Conservation (phyloP, 2,329 filamentous ascomycete genomes). For the Aspergillus sojae region DNA sequence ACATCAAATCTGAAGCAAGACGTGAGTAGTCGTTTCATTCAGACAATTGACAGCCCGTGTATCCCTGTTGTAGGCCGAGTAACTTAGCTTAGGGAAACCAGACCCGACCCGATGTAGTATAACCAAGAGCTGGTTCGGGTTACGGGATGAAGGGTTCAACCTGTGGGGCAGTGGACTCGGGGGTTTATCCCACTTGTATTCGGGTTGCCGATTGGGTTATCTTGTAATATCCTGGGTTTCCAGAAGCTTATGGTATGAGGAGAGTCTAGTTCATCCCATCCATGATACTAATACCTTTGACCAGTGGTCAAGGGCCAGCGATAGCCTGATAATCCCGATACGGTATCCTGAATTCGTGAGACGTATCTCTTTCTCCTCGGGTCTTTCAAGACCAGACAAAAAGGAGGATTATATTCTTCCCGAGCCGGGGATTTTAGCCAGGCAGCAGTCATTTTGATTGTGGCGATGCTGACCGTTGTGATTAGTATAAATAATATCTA, state of each 20-base stretch:
- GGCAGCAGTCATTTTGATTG: slow-evolving; percentile 1
- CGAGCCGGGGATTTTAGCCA: background rate
- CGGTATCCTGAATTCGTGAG: background rate
- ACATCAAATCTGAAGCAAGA: background rate
- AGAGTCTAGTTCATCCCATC: background rate
- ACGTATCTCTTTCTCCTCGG: background rate
- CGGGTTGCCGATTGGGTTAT: background rate
- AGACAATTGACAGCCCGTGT: background rate
- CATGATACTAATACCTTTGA: background rate
- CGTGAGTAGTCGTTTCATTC: background rate
- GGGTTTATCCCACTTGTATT: background rate
- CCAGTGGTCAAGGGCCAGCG: background rate
- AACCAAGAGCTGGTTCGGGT: background rate
- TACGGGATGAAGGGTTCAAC: background rate
- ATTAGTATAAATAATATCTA: background rate
- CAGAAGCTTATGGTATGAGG: background rate
- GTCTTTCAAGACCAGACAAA: background rate
- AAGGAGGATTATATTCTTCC: background rate
- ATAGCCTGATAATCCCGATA: background rate
- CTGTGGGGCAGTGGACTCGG: background rate
- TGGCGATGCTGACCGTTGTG: slow-evolving; percentile 14
- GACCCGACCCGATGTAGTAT: background rate
- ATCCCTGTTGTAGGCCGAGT: background rate
- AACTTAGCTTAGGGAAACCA: background rate
- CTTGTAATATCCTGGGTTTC: background rate